Conservation (phyloP, 345 rosid genomes). For the Alliaria petiolata region DNA sequence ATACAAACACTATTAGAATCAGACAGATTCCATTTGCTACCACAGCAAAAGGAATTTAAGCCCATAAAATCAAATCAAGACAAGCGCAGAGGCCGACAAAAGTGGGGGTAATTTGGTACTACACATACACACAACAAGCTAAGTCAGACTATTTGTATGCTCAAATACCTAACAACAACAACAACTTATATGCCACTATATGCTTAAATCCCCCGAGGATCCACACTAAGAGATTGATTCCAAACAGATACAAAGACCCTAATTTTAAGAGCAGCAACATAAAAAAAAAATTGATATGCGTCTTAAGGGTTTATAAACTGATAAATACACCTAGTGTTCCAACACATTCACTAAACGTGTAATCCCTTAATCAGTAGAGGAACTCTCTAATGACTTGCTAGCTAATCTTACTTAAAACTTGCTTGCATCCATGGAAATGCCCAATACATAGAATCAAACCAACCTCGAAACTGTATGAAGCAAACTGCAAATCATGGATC, state of each 20-base stretch:
- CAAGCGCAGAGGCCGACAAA: neutral
- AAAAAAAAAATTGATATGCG: neutral
- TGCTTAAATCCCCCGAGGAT: neutral
- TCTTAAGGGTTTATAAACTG: neutral
- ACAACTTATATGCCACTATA: neutral
- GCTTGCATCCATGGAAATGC: too few relatives aligned
- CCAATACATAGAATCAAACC: slow-evolving; percentile 6
- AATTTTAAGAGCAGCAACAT: neutral
- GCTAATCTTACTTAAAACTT: too few relatives aligned
- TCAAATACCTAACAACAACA: neutral
- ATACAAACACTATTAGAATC: neutral
- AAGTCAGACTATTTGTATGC: neutral
- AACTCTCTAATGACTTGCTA: too few relatives aligned
- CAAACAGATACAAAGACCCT: neutral
- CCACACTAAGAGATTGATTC: neutral
- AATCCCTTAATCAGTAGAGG: too few relatives aligned
- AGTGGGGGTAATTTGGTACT: neutral
- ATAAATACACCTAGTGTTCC: too few relatives aligned
- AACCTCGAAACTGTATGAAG: slow-evolving; percentile 44
- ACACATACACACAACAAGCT: neutral
- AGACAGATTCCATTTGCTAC: neutral
- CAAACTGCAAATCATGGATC: slow-evolving; percentile 38
- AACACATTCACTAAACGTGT: too few relatives aligned
- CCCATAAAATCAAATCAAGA: neutral
- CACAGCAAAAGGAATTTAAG: neutral